phyloP scores from a whole-genome alignment of 1,284 basidiomycete species.

The Marasmius tenuissimus region DNA sequence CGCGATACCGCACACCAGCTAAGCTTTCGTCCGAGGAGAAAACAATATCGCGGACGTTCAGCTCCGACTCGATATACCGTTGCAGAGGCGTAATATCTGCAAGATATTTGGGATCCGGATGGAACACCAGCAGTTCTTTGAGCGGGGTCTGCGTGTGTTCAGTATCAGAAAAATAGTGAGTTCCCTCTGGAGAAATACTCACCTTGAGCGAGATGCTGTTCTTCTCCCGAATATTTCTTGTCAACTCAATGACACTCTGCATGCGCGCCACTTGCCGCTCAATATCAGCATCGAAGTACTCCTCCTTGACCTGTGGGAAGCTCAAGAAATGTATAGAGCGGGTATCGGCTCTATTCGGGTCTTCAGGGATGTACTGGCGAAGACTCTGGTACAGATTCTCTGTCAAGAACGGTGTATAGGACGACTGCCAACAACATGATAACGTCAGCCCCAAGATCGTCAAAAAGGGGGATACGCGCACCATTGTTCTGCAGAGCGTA shows the following conservation, averaged over 20 bases:
- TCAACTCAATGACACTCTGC: conserved; percentile 93
- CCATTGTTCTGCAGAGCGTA: conserved; percentile 94
- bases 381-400: conserved; percentile 97
- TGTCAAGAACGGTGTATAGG: conserved; percentile 97
- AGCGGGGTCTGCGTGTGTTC: conserved; percentile 74
- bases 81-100: conserved; percentile 85
- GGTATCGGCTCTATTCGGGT: conserved; percentile 71
- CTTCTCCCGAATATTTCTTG: conserved; percentile 87
- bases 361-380: conserved; percentile 79
- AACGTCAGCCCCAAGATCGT: conserved; percentile 10
- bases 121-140: conserved; percentile 93
- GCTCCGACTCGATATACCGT: conserved; percentile 91
- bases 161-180: background rate
- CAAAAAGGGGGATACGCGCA: conserved; percentile 28
- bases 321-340: conserved; percentile 95
- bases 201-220: conserved; percentile 92
- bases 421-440: conserved; percentile 68
- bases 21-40: conserved; percentile 88
- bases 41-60: conserved; percentile 90
- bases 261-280: conserved; percentile 95
- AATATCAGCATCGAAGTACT: conserved; percentile 96
- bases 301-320: conserved; percentile 92
- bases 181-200: conserved; percentile 11
- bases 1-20: conserved; percentile 91
- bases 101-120: conserved; percentile 84